Conservation (phyloP, 768 basidiomycete species). For the Pleurotus djamor region DNA sequence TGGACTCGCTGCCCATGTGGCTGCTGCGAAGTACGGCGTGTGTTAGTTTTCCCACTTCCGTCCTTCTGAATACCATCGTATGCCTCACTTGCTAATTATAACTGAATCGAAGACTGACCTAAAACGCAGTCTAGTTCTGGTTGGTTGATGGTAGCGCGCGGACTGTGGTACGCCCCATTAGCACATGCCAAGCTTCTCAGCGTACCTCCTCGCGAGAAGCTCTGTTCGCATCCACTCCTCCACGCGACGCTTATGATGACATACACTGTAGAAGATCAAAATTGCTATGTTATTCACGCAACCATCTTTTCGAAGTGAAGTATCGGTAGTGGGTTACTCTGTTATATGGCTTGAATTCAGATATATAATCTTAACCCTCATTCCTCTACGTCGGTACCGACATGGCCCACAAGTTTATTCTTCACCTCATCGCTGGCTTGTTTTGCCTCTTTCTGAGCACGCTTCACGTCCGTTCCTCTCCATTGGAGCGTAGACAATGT, state of each 20-base stretch:
- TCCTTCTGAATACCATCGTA: neutral
- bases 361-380: too few relatives aligned
- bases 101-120: too few relatives aligned
- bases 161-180: neutral
- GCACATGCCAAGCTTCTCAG: neutral
- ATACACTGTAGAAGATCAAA: neutral
- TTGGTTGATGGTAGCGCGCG: too few relatives aligned
- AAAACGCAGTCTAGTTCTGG: too few relatives aligned
- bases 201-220: neutral
- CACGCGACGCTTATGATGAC: neutral
- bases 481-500: neutral
- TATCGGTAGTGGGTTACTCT: too few relatives aligned
- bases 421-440: neutral
- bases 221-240: neutral
- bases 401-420: neutral
- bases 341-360: too few relatives aligned
- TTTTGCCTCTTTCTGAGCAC: neutral
- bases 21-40: constrained; percentile 42
- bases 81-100: neutral
- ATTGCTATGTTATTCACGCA: too few relatives aligned
- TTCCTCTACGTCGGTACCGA: neutral
- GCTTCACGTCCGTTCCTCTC: neutral
- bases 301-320: too few relatives aligned
- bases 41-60: constrained; percentile 16
- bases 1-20: constrained; percentile 39